Conservation (phyloP, 108 stramenopile genomes). For the Cyclotella sp. region DNA sequence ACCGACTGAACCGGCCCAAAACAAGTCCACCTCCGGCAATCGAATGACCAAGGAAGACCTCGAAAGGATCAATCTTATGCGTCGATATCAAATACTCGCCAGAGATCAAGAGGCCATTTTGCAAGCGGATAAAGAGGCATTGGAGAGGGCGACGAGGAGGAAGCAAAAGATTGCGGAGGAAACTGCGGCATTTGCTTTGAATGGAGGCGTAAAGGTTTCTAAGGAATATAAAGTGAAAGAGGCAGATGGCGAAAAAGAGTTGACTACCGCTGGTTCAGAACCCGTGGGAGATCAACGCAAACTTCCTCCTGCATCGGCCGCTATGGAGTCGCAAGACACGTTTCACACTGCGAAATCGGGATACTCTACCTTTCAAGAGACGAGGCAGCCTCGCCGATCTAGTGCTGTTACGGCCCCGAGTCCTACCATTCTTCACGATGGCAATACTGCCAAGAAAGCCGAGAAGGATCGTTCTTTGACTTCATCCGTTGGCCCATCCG, state of each 20-base stretch:
- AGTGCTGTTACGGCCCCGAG: slow-evolving; percentile 5
- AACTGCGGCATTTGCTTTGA: slow-evolving; percentile 23
- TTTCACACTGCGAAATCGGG: slow-evolving; percentile 37
- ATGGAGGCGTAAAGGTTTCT: neutral
- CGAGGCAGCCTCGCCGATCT: neutral
- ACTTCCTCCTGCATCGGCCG: slow-evolving; percentile 1
- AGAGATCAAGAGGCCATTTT: slow-evolving; percentile 47
- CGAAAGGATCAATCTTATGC: slow-evolving; percentile 7
- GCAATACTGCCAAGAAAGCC: slow-evolving; percentile 36
- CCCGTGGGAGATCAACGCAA: slow-evolving; percentile 1
- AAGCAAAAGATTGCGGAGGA: slow-evolving; percentile 31
- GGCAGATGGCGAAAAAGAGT: neutral
- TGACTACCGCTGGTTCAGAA: neutral
- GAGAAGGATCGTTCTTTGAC: neutral
- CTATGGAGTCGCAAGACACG: slow-evolving; percentile 16
- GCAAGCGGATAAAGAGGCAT: slow-evolving; percentile 37
- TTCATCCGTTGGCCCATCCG: neutral
- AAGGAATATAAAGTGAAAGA: neutral
- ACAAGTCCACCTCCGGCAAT: neutral
- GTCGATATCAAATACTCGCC: slow-evolving; percentile 27
- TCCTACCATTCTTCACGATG: slow-evolving; percentile 20
- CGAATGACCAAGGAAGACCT: slow-evolving; percentile 29
- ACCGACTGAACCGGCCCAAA: slow-evolving; percentile 1
- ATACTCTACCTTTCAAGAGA: slow-evolving; percentile 6
- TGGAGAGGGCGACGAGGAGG: slow-evolving; percentile 30